Conservation (phyloP, 176 grass and related monocot species). For the Carex littledalei region DNA sequence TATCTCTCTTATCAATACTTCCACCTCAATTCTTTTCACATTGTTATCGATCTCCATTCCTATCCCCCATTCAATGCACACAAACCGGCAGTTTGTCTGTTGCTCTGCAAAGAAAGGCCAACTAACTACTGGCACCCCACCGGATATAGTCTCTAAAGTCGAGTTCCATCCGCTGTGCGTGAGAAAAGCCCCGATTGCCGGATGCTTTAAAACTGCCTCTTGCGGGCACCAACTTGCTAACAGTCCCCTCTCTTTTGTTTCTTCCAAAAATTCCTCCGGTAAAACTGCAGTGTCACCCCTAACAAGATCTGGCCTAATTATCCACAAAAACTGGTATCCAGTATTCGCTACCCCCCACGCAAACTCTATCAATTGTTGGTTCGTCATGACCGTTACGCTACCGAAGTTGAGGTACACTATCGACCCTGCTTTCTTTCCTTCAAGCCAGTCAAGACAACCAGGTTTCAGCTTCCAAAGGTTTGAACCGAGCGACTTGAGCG, state of each 20-base stretch:
- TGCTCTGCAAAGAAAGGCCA: slow-evolving; percentile 22
- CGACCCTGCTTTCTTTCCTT: slow-evolving; percentile 5
- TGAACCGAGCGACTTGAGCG: not conserved
- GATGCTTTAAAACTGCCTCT: slow-evolving; percentile 16
- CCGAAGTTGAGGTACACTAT: slow-evolving; percentile 14
- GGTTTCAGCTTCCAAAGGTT: slow-evolving; percentile 20
- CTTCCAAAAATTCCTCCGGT: slow-evolving; percentile 14
- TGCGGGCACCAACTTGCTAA: slow-evolving; percentile 21
- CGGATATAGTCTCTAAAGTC: slow-evolving; percentile 8
- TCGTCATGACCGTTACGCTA: slow-evolving; percentile 12
- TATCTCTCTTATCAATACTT: slow-evolving; percentile 5
- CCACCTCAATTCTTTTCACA: slow-evolving; percentile 13
- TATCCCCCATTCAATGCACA: slow-evolving; percentile 7
- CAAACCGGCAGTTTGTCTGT: slow-evolving; percentile 16
- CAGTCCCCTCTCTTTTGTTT: slow-evolving; percentile 6
- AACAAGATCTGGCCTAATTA: slow-evolving; percentile 19
- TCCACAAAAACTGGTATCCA: slow-evolving; percentile 18
- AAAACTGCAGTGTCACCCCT: not conserved
- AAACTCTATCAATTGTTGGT: slow-evolving; percentile 19
- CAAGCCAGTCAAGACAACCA: slow-evolving; percentile 12
- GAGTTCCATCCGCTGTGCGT: slow-evolving; percentile 25
- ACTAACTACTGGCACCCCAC: not conserved
- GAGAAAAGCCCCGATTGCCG: slow-evolving; percentile 7
- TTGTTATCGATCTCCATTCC: slow-evolving; percentile 21
- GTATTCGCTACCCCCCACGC: slow-evolving; percentile 11